Evolutionary conservation across 1,139 yeast genomes (phyloP).

Genomic region (Magnusiomyces tetraspermus): DNA sequence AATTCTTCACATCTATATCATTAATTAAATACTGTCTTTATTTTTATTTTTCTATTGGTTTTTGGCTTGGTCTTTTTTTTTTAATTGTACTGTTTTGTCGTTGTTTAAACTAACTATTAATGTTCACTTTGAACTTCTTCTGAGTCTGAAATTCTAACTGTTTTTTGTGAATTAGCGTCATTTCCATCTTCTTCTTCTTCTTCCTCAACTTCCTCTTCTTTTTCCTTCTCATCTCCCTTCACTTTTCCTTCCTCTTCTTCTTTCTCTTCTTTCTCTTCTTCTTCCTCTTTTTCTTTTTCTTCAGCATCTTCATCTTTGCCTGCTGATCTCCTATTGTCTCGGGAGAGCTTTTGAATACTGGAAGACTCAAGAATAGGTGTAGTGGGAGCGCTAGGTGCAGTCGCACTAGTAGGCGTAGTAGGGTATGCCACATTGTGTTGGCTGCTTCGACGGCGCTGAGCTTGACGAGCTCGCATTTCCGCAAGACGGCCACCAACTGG

Average conservation of each 20-base stretch:
- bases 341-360: background rate
- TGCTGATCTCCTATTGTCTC: background rate
- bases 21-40: too few species aligned
- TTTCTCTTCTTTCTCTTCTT: background rate
- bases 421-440: background rate
- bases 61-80: too few species aligned
- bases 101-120: too few species aligned
- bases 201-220: background rate
- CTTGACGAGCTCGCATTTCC: constrained; percentile 14
- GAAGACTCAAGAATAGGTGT: too few species aligned
- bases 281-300: background rate
- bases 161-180: too few species aligned
- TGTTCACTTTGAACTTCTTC: background rate
- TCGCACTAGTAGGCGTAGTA: background rate
- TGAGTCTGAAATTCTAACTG: background rate
- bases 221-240: background rate
- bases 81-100: too few species aligned
- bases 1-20: too few species aligned
- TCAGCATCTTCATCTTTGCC: background rate
- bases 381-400: too few species aligned
- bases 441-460: constrained; percentile 7
- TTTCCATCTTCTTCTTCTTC: background rate
- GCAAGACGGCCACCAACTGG: constrained; percentile 11
- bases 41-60: too few species aligned
- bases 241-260: background rate